Base-by-base conservation (phyloP, 1,139 yeast genomes). In the Debaryomyces udenii region DNA sequence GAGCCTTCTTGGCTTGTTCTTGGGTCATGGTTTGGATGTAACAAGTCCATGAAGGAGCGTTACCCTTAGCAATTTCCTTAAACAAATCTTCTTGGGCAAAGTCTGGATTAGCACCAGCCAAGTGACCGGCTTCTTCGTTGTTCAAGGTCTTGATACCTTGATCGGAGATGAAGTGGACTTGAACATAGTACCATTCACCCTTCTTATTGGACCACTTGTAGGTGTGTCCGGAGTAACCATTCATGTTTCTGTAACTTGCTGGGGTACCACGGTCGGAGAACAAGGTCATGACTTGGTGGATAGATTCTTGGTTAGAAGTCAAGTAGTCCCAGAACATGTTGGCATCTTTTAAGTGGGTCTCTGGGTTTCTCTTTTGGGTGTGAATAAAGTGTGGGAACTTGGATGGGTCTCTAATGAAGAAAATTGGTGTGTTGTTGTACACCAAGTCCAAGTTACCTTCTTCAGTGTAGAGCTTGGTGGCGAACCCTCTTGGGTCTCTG, bases 401-500 rank as follows among this genome's bases (percentile, higher is more conserved):
- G 44, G 86, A 74, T 46, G 95, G 95, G 66, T 88, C 93, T 62
- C 96, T 80, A 51, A 88, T 74, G 69, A 88, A 88, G 67, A 88
- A 88, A 42, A 88, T 79, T 23, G 96, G 96, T 32, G 96, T 88
- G 74, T 88, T 88, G 76, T 87, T 88, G 75, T 83, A 86, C 29
- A 88, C 96, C 74, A 86, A 83, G 72, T 88, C 96, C 65, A 84
- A 74, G 69, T 83, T 84, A 56, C 96, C 96, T 65, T 87, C 93
- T 56, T 86, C 90, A 38, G 96, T 88, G 70, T 86, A 86, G 56
- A 88, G 76, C 69, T 87, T 87, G 54, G 84, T 80, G 40, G 94
- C 73, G 64, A 86, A 87, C 20, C 96, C 96, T 68, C 96, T 80
- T 50, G 96, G 96, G 62, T 88, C 96, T 70, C 96, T 82, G 35